phyloP scores from a whole-genome alignment of 208 protist species.

The Plasmodiophora brassicae region DNA sequence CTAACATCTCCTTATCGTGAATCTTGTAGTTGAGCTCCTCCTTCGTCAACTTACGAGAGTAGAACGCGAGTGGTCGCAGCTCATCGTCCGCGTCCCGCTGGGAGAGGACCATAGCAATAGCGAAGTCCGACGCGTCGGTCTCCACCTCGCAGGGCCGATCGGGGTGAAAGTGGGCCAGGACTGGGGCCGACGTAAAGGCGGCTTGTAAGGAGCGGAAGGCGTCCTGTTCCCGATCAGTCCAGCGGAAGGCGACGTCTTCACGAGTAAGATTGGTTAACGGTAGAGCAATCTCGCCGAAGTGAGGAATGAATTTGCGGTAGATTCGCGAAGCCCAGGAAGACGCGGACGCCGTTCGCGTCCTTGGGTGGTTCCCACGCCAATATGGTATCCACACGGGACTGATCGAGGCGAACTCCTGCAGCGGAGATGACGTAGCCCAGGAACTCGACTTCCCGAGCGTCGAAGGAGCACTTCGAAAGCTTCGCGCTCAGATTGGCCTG shows the following conservation, averaged over 20 bases:
- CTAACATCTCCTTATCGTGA: neutral
- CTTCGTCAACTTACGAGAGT: neutral
- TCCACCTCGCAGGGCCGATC: neutral
- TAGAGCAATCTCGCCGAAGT: neutral
- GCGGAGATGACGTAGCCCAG: neutral
- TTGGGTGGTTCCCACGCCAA: neutral
- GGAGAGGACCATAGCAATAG: neutral
- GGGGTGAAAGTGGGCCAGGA: neutral
- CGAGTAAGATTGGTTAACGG: neutral
- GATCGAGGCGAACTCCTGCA: neutral
- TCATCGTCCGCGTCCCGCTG: neutral
- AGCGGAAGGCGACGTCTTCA: neutral
- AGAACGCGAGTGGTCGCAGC: neutral
- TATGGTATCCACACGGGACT: neutral
- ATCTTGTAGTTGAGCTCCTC: slow-evolving; percentile 7
- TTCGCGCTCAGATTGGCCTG: neutral
- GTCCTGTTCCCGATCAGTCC: neutral
- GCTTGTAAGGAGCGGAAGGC: neutral
- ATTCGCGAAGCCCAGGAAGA: neutral
- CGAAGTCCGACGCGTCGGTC: slow-evolving; percentile 23
- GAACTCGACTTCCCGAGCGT: neutral
- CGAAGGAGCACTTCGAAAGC: neutral
- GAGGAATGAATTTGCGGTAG: slow-evolving; percentile 25
- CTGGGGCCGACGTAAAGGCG: neutral
- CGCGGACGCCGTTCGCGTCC: neutral